Percentiles rank a stretch among this genome's conserved stretches.
Evolutionary conservation across 257 asterid genomes (phyloP).

Genomic region (Jacaranda copaia): DNA sequence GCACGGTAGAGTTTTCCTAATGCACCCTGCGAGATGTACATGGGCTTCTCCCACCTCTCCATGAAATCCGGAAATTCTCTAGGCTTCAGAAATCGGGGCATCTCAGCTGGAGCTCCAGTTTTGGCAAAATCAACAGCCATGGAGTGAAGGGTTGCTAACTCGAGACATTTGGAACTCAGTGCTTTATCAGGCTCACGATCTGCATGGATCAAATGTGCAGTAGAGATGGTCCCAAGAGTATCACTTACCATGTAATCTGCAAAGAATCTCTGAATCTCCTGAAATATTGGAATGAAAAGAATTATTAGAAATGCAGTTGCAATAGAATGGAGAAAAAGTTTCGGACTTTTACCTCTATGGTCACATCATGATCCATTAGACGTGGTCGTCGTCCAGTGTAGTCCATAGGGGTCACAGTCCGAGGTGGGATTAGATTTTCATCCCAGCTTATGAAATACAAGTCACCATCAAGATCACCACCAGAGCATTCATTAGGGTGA

Average conservation of each 20-base stretch:
- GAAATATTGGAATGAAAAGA: constrained; percentile 36
- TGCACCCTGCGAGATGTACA: constrained; percentile 68
- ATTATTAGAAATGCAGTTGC: constrained; percentile 5
- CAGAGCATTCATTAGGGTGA: constrained; percentile 98
- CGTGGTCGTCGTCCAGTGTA: constrained; percentile 86
- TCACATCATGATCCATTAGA: constrained; percentile 87
- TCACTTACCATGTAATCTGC: constrained; percentile 90
- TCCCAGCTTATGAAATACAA: constrained; percentile 95
- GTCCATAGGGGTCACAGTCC: constrained; percentile 89
- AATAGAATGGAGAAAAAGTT: constrained; percentile 29
- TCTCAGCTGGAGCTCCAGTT: constrained; percentile 95
- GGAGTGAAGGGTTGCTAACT: constrained; percentile 86
- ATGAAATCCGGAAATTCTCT: constrained; percentile 90
- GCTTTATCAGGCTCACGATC: constrained; percentile 91
- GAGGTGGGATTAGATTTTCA: constrained; percentile 63
- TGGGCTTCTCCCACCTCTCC: constrained; percentile 91
- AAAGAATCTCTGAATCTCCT: constrained; percentile 91
- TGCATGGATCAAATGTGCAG: constrained; percentile 87
- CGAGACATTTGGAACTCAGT: constrained; percentile 75
- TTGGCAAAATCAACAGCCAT: constrained; percentile 99
- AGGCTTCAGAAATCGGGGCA: constrained; percentile 78
- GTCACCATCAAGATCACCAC: constrained; percentile 99
- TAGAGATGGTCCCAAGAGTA: constrained; percentile 87
- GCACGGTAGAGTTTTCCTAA: constrained; percentile 92
- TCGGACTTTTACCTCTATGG: constrained; percentile 64